Evolutionary conservation across 305 asterid genomes (phyloP), one percentile per base, ranked within the genome.

Genomic region (Fraxinus floribunda): DNA sequence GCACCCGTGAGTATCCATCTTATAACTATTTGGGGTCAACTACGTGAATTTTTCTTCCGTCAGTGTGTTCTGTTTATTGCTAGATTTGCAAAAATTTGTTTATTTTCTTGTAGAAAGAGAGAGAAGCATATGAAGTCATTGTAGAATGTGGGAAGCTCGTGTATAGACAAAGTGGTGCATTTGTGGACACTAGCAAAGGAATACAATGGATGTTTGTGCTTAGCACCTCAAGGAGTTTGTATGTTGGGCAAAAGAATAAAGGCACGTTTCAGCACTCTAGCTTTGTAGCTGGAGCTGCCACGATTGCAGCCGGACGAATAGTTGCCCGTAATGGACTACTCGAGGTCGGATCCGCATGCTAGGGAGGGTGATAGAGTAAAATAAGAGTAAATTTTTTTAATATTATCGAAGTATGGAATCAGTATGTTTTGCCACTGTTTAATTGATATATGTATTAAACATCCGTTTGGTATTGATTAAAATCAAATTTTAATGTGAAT

Each of bases 211-310:
- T 88, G 0, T 88, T 76, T 79, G 91, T 88, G 7, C 85, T 88
- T 0, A 83, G 87, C 82, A 83, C 87, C 22, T 77, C 89, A 5
- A 88, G 82, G 41, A 76, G 5, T 3, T 41, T 88, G 55, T 88
- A 83, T 46, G 86, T 86, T 34, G 88, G 87, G 7, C 66, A 77
- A 55, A 88, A 88, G 79, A 39, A 81, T 24, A 86, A 4, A 72
- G 87, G 86, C 30, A 18, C 22, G 7, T 84, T 88, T 78, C 90
- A 88, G 76, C 90, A 88, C 73, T 86, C 89, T 1, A 86, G 89
- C 83, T 88, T 88, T 68, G 72, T 88, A 13, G 81, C 89, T 10
- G 90, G 90, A 24, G 90, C 82, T 24, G 87, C 89, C 36, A 80
- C 76, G 68, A 75, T 81, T 39, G 85, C 89, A 0, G 87, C 89